Conservation (phyloP, 2,329 filamentous ascomycete species). For the Trichoderma hamatum region DNA sequence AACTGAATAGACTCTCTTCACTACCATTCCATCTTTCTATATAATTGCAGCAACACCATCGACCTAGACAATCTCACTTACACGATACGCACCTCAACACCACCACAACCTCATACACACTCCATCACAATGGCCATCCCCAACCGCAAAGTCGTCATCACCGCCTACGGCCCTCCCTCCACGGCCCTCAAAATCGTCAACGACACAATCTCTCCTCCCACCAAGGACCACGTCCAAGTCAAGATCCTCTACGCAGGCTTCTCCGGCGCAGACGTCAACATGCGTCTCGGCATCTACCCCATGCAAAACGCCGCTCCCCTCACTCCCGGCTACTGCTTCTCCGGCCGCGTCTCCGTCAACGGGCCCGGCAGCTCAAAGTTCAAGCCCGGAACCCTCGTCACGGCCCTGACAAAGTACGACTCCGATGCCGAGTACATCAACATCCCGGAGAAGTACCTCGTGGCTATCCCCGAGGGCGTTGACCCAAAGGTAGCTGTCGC, state of each 20-base stretch:
- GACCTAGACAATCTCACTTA: conserved; percentile 3
- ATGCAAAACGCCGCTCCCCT: conserved; percentile 50
- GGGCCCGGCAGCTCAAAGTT: conserved; percentile 41
- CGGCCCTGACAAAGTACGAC: conserved; percentile 45
- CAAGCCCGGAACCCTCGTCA: conserved; percentile 41
- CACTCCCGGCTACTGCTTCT: conserved; percentile 53
- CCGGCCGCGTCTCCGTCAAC: conserved; percentile 46
- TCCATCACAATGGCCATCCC: conserved; percentile 19
- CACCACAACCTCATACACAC: not conserved
- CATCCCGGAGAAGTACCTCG: conserved; percentile 50
- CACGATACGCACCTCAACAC: not conserved
- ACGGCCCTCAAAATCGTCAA: conserved; percentile 40
- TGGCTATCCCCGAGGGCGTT: conserved; percentile 46
- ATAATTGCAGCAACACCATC: not conserved
- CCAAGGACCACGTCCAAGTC: conserved; percentile 50
- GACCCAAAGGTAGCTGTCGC: conserved; percentile 47
- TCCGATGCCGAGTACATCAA: conserved; percentile 51
- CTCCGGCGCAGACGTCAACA: conserved; percentile 52
- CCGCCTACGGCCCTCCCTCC: conserved; percentile 46
- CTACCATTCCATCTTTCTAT: not conserved
- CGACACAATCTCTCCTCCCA: conserved; percentile 43
- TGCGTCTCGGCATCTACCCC: conserved; percentile 53
- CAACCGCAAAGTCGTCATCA: conserved; percentile 49
- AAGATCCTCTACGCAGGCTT: conserved; percentile 53
- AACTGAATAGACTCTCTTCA: not conserved